Percentiles rank a stretch among this genome's conserved stretches.
Evolutionary conservation across 2,329 filamentous ascomycete genomes (phyloP).

Genomic region (Thelonectria blattea): DNA sequence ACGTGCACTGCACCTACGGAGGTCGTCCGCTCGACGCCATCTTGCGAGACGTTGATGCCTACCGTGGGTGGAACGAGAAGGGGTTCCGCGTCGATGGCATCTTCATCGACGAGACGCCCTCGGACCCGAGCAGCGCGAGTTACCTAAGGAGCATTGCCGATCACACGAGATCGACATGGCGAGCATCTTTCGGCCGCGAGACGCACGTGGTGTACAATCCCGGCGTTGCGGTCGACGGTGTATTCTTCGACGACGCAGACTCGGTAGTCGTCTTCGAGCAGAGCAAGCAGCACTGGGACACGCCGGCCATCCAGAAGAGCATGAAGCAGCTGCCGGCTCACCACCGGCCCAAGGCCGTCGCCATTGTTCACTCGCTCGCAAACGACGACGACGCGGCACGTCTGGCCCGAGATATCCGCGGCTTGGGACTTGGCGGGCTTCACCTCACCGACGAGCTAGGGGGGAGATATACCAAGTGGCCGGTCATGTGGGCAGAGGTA

Average conservation of each 20-base stretch:
- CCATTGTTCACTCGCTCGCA: slow-evolving; percentile 23
- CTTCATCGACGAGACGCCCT: slow-evolving; percentile 29
- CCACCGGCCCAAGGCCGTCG: slow-evolving; percentile 16
- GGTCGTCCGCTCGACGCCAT: slow-evolving; percentile 5
- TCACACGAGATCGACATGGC: slow-evolving; percentile 22
- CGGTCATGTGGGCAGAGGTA: slow-evolving; percentile 11
- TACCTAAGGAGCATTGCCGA: slow-evolving; percentile 16
- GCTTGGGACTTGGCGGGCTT: slow-evolving; percentile 20
- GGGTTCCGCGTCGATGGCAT: slow-evolving; percentile 23
- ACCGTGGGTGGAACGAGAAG: slow-evolving; percentile 22
- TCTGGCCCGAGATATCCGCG: slow-evolving; percentile 11
- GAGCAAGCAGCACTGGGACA: slow-evolving; percentile 19
- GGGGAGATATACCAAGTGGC: slow-evolving; percentile 28
- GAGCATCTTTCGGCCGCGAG: slow-evolving; percentile 2
- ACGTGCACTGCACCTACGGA: slow-evolving; percentile 29
- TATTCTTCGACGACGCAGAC: slow-evolving; percentile 19
- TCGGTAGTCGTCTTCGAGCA: slow-evolving; percentile 24
- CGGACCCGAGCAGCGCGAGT: background rate
- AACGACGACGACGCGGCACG: slow-evolving; percentile 7
- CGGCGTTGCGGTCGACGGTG: slow-evolving; percentile 18
- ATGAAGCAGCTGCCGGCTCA: background rate
- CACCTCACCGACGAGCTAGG: slow-evolving; percentile 24
- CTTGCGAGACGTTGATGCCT: slow-evolving; percentile 17
- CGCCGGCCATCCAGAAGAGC: slow-evolving; percentile 1
- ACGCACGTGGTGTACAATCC: slow-evolving; percentile 20